Evolutionary conservation across 148 eudicot species (phyloP).

Genomic region (Chenopodium formosanum): DNA sequence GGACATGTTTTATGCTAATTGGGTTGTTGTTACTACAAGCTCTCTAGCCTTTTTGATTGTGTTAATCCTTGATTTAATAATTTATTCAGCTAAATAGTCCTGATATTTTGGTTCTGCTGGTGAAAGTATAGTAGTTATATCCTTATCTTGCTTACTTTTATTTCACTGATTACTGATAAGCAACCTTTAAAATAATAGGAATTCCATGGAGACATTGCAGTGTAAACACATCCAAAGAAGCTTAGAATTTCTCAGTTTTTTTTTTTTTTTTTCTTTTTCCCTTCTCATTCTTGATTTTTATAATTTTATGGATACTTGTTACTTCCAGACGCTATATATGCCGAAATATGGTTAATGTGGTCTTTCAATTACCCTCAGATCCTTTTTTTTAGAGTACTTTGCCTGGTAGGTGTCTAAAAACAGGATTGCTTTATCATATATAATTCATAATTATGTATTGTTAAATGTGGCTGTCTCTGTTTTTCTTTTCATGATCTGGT

Average conservation of each 20-base stretch:
- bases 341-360: constrained; percentile 6
- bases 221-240: not conserved
- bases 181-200: not conserved
- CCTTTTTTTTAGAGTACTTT: not conserved
- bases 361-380: not conserved
- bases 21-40: not conserved
- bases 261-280: not conserved
- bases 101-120: not conserved
- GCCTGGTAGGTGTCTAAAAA: not conserved
- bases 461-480: not conserved
- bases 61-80: not conserved
- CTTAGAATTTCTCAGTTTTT: not conserved
- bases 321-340: not conserved
- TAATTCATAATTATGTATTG: not conserved
- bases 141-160: not conserved
- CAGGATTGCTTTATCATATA: not conserved
- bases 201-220: not conserved
- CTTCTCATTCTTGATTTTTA: too few relatives aligned
- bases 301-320: not conserved
- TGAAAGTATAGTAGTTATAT: not conserved
- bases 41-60: not conserved
- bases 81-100: not conserved
- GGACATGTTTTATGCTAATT: not conserved
- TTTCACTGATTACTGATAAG: not conserved
- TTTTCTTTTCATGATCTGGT: not conserved